These are phyloP conservation scores for Asterochloris erici DNA, from an alignment of 139 green algal genomes.

Conservation along the genomic window DNA sequence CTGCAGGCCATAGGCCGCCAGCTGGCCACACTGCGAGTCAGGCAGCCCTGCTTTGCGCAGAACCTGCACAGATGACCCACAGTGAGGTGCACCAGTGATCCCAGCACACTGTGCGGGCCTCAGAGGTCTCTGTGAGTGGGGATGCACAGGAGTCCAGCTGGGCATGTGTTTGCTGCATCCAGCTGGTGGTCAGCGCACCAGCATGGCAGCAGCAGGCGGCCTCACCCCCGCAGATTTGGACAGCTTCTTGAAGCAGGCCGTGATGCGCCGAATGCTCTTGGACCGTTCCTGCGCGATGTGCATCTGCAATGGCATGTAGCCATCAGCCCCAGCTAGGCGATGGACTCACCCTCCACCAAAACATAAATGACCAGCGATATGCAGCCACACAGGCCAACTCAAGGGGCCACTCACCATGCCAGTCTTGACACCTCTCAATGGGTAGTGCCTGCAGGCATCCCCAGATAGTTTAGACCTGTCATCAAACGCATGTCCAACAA, in stretches of 20 bases:
- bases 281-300: conserved; percentile 12
- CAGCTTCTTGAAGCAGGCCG: conserved; percentile 29
- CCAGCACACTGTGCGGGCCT: neutral
- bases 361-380: too few relatives aligned
- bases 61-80: neutral
- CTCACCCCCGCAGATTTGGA: conserved; percentile 8
- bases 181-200: too few relatives aligned
- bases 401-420: conserved; percentile 37
- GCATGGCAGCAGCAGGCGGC: neutral
- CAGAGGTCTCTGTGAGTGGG: neutral
- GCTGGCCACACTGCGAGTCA: conserved; percentile 18
- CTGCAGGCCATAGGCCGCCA: conserved; percentile 16
- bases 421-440: conserved; percentile 33
- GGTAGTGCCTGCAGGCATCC: conserved; percentile 29
- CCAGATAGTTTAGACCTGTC: too few relatives aligned
- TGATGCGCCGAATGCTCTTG: conserved; percentile 19
- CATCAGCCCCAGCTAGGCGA: too few relatives aligned
- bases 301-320: neutral
- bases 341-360: too few relatives aligned
- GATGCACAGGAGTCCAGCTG: too few relatives aligned
- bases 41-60: conserved; percentile 9
- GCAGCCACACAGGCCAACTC: neutral
- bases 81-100: neutral
- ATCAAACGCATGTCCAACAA: too few relatives aligned
- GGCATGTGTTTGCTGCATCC: too few relatives aligned